Evolutionary conservation across 129 eudicot species (phyloP), one percentile per base, ranked within the genome.

Genomic region (Erigeron canadensis): DNA sequence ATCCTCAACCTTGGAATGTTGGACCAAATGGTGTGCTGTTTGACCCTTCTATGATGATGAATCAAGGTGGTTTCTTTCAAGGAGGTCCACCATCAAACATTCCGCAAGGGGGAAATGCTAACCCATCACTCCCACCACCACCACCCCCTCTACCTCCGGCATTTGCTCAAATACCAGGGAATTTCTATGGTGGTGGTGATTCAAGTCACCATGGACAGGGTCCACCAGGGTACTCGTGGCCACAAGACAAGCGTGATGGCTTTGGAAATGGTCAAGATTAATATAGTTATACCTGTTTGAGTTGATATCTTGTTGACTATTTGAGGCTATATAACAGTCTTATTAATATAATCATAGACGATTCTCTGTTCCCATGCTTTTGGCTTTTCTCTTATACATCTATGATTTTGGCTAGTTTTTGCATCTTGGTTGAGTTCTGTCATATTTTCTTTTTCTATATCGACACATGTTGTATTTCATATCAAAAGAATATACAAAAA

Each of bases 1-100:
- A 82, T 59, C 84, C 84, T 69, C 90, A 68, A 23, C 75, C 76
- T 37, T 84, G 92, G 92, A 84, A 69, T 58, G 70, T 80, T 67
- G 87, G 77, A 43, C 89, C 78, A 3, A 71, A 83, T 69, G 80
- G 82, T 61, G 82, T 34, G 23, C 75, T 76, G 6, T 76, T 83
- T 71, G 91, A 81, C 51, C 85, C 82, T 15, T 55, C 86, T 11
- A 70, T 78, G 77, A 65, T 69, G 48, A 64, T 73, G 65, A 75
- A 79, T 54, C 85, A 79, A 71, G 88, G 83, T 47, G 74, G 74
- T 47, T 74, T 60, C 71, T 80, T 77, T 78, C 91, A 77, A 65
- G 89, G 85, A 44, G 60, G 60, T 64, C 61, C 70, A 4, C 76
- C 70, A 63, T 51, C 77, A 5, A 69, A 74, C 17, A 46, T 47